Evolutionary conservation across 768 basidiomycete species (phyloP).

Genomic region (Lentinus brumalis): DNA sequence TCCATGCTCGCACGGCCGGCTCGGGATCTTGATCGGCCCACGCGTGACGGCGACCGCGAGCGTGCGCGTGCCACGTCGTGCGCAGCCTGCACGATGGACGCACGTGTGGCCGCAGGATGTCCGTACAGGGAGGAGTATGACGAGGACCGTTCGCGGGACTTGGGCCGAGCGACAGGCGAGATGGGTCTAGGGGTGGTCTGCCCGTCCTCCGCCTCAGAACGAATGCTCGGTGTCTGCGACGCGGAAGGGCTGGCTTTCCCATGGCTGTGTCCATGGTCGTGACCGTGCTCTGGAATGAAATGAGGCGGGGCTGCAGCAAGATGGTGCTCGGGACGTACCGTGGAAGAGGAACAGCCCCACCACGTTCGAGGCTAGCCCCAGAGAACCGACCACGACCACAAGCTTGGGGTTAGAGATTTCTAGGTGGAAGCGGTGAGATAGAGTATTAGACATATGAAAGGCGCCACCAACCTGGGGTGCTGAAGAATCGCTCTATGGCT

Average conservation of each 20-base stretch:
- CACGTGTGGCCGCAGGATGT: constrained; percentile 70
- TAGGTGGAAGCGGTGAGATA: constrained; percentile 31
- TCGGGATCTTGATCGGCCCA: constrained; percentile 26
- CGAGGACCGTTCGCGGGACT: constrained; percentile 39
- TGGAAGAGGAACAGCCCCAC: constrained; percentile 95
- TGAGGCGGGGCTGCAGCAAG: constrained; percentile 9
- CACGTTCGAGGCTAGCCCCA: constrained; percentile 90
- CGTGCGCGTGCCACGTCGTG: constrained; percentile 70
- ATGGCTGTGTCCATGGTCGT: constrained; percentile 49
- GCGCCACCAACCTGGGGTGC: constrained; percentile 62
- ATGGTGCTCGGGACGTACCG: constrained; percentile 50
- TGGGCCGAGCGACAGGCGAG: constrained; percentile 39
- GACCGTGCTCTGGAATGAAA: constrained; percentile 58
- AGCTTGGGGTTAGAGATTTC: constrained; percentile 90
- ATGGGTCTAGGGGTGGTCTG: constrained; percentile 16
- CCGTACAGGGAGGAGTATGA: constrained; percentile 71
- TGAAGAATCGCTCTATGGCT: constrained; percentile 89
- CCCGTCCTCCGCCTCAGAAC: constrained; percentile 20
- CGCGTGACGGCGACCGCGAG: constrained; percentile 38
- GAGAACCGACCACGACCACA: constrained; percentile 85
- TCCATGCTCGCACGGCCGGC: constrained; percentile 17
- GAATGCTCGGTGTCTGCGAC: constrained; percentile 44
- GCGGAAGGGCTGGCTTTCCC: constrained; percentile 25
- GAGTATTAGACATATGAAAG: not conserved
- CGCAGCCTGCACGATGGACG: constrained; percentile 79